phyloP scores from a whole-genome alignment of 2,329 filamentous ascomycete species.

The Xylaria sp. region DNA sequence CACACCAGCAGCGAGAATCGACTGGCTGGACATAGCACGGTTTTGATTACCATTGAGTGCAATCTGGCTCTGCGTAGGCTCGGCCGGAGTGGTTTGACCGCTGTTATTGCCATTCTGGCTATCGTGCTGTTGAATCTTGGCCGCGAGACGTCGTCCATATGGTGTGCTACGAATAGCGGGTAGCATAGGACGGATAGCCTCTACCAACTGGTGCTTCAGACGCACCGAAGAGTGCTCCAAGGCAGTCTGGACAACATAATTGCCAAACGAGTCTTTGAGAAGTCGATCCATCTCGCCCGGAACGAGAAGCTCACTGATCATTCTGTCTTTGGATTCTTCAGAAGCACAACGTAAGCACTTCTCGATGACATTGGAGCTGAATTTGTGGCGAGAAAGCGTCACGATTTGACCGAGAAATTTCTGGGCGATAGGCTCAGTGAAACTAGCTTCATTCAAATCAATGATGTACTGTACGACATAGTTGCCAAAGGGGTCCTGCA shows the following conservation, averaged over 20 bases:
- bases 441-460: constrained; percentile 86
- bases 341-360: constrained; percentile 91
- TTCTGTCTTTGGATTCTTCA: constrained; percentile 76
- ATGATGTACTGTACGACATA: constrained; percentile 99
- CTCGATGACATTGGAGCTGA: constrained; percentile 98
- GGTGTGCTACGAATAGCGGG: constrained; percentile 89
- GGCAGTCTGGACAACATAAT: constrained; percentile 98
- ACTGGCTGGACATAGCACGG: constrained; percentile 57
- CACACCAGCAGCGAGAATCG: constrained; percentile 51
- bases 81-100: constrained; percentile 64
- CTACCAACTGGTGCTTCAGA: constrained; percentile 80
- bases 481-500: constrained; percentile 98
- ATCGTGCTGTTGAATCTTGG: constrained; percentile 79
- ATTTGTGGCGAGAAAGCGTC: constrained; percentile 90
- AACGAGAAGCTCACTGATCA: constrained; percentile 83
- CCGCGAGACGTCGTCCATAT: constrained; percentile 91
- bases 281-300: constrained; percentile 86
- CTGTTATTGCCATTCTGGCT: constrained; percentile 57
- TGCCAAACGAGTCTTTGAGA: constrained; percentile 91
- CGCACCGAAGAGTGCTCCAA: constrained; percentile 83
- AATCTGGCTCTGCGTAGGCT: constrained; percentile 66
- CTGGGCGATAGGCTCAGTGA: constrained; percentile 87
- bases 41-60: constrained; percentile 58
- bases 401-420: constrained; percentile 81
- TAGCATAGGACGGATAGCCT: constrained; percentile 85